phyloP scores from a whole-genome alignment of 2,329 filamentous ascomycete species.

The Chaetomiaceae sp. region DNA sequence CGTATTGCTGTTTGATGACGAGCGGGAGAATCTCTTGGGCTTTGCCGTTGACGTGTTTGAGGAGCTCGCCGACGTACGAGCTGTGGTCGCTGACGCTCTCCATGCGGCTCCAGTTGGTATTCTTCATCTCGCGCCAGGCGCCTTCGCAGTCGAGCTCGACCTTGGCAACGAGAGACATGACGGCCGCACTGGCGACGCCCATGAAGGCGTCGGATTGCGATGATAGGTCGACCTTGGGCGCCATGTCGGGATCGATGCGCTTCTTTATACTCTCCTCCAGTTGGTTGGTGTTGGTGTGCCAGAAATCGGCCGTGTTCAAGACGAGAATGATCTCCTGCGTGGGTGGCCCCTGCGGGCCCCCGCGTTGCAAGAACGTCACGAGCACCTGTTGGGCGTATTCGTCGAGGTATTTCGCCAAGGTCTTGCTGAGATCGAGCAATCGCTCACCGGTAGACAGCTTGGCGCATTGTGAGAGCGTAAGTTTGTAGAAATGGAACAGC shows the following conservation, averaged over 20 bases:
- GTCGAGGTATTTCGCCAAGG: slow-evolving; percentile 88
- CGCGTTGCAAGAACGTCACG: slow-evolving; percentile 62
- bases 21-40: slow-evolving; percentile 70
- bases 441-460: slow-evolving; percentile 91
- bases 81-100: slow-evolving; percentile 92
- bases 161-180: slow-evolving; percentile 76
- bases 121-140: slow-evolving; percentile 94
- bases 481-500: slow-evolving; percentile 93
- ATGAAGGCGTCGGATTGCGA: slow-evolving; percentile 94
- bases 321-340: slow-evolving; percentile 79
- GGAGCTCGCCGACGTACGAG: slow-evolving; percentile 79
- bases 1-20: slow-evolving; percentile 88
- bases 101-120: slow-evolving; percentile 91
- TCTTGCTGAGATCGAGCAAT: slow-evolving; percentile 77
- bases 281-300: slow-evolving; percentile 87
- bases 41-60: slow-evolving; percentile 67
- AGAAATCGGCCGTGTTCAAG: slow-evolving; percentile 95
- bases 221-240: slow-evolving; percentile 75
- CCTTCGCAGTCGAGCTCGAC: slow-evolving; percentile 80
- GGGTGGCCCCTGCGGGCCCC: slow-evolving; percentile 47
- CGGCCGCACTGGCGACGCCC: slow-evolving; percentile 83
- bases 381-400: slow-evolving; percentile 93
- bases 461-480: slow-evolving; percentile 88
- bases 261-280: slow-evolving; percentile 92
- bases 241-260: slow-evolving; percentile 76